Evolutionary conservation across 176 grass and related monocot species (phyloP).

Genomic region (Avena insularis): DNA sequence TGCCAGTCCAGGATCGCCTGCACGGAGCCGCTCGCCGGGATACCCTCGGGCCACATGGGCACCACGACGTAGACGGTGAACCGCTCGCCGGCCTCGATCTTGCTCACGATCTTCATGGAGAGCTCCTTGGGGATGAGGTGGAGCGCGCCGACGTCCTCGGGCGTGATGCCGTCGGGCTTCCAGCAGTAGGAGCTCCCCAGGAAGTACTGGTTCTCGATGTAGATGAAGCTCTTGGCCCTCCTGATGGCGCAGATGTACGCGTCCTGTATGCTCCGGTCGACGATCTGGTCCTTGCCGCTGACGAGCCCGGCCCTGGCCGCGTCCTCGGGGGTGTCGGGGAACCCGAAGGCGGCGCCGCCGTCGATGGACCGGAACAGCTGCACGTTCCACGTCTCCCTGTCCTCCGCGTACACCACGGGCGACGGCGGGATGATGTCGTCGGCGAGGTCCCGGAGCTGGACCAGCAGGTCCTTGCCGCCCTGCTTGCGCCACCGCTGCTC

Average conservation of each 20-base stretch:
- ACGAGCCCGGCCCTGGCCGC: conserved; percentile 70
- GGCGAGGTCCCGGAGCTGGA: conserved; percentile 55
- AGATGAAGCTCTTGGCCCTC: conserved; percentile 73
- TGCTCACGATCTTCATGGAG: conserved; percentile 81
- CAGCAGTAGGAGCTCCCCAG: conserved; percentile 76
- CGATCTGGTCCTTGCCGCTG: conserved; percentile 79
- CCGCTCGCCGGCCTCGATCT: conserved; percentile 82
- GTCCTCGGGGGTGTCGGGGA: conserved; percentile 69
- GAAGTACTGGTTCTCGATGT: conserved; percentile 92
- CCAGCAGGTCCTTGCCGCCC: conserved; percentile 65
- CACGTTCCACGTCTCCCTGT: conserved; percentile 72
- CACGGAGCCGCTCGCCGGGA: conserved; percentile 84
- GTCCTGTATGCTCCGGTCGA: conserved; percentile 86
- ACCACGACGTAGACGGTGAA: conserved; percentile 82
- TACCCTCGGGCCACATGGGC: conserved; percentile 98
- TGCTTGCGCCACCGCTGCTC: conserved; percentile 83
- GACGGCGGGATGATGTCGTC: conserved; percentile 62
- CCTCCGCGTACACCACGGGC: conserved; percentile 50
- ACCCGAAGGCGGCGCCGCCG: conserved; percentile 76
- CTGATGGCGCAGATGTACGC: conserved; percentile 80
- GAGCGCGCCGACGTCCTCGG: conserved; percentile 77
- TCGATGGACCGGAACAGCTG: conserved; percentile 94
- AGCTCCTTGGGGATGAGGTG: conserved; percentile 94
- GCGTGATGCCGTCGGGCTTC: conserved; percentile 62
- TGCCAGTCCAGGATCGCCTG: conserved; percentile 98